These are phyloP conservation scores for Monosporozyma servazzii DNA, from an alignment of 805 yeast genomes.

Conservation along the genomic window DNA sequence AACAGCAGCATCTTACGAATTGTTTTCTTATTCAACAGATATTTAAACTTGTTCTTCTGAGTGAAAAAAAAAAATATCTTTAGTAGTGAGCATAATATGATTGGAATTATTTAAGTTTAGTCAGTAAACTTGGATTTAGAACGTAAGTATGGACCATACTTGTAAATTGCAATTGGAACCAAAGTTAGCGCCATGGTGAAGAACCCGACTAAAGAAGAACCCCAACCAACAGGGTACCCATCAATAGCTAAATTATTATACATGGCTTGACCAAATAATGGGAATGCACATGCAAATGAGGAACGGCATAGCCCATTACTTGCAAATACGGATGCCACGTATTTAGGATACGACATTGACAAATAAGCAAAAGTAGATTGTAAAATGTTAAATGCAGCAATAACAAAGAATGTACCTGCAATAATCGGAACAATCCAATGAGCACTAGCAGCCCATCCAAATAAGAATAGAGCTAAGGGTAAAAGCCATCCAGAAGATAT, in stretches of 20 bases:
- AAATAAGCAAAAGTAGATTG: constrained; percentile 45
- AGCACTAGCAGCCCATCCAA: constrained; percentile 42
- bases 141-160: constrained; percentile 35
- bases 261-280: constrained; percentile 55
- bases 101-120: no score
- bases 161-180: constrained; percentile 39
- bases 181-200: constrained; percentile 35
- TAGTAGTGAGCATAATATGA: no score
- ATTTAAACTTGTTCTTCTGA: no score
- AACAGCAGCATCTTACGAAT: no score
- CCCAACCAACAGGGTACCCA: constrained; percentile 55
- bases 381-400: constrained; percentile 38
- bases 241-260: constrained; percentile 41
- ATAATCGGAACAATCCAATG: constrained; percentile 46
- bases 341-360: constrained; percentile 39
- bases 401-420: constrained; percentile 34
- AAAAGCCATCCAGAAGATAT: constrained; percentile 34
- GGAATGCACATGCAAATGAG: constrained; percentile 49
- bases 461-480: constrained; percentile 38
- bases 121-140: no score
- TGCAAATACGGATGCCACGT: constrained; percentile 51
- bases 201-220: constrained; percentile 41
- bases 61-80: no score
- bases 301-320: constrained; percentile 45
- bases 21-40: no score